Evolutionary conservation across 257 asterid genomes (phyloP), one percentile per base, ranked within the genome.

Genomic region (Primulina huaijiensis): DNA sequence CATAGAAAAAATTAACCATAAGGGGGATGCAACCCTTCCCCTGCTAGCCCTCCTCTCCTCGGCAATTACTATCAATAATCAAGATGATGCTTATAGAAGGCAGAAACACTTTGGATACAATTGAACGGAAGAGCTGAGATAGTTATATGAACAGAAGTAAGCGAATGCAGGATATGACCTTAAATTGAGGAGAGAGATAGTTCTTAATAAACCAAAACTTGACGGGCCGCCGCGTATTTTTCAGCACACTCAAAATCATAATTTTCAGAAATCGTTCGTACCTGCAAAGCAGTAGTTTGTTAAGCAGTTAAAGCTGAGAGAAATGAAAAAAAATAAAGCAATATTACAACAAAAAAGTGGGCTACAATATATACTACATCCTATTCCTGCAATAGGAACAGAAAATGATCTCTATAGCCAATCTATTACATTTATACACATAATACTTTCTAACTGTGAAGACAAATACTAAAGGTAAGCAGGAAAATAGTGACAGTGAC

Each of bases 161-260:
- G 40, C 67, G 66, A 2, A 46, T 46, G 55, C 56, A 58, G 61
- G 17, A 65, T 40, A 62, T 7, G 76, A 90, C 99, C 99, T 94
- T 94, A 83, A 94, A 94, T 73, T 87, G 99, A 35, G 99, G 99
- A 74, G 99, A 91, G 61, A 94, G 96, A 76, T 94, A 94, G 79
- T 94, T 94, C 92, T 94, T 94, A 80, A 94, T 94, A 77, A 94
- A 94, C 99, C 99, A 94, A 82, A 89, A 94, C 80, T 90, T 93
- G 73, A 91, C 96, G 20, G 99, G 97, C 66, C 97, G 88, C 25
- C 76, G 73, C 8, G 99, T 90, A 76, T 88, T 88, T 84, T 89
- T 89, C 84, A 90, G 91, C 74, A 94, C 97, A 77, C 93, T 94
- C 34, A 91, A 82, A 63, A 94, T 90, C 99, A 90, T 94, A 75